Percentiles rank a stretch among this genome's conserved stretches.
Conservation (phyloP, 306 rosid genomes). For the Fragaria vesca region DNA sequence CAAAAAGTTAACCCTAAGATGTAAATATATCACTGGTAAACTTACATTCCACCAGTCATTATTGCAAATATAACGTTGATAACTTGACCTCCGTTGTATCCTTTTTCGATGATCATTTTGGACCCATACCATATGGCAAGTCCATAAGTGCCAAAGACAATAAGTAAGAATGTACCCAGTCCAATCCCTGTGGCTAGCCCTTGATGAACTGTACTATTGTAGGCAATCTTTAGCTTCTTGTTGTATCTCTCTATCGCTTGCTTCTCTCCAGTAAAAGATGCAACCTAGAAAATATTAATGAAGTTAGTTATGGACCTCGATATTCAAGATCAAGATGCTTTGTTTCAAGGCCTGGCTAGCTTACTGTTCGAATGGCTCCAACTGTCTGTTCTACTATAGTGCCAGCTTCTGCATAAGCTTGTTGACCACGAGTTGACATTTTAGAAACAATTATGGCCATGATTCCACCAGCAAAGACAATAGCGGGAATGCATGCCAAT, state of each 20-base stretch:
- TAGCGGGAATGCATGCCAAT: conserved; percentile 57
- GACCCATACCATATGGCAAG: conserved; percentile 94
- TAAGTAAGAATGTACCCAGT: conserved; percentile 40
- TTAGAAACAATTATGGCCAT: conserved; percentile 40
- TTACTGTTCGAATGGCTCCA: conserved; percentile 86
- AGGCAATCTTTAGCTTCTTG: conserved; percentile 55
- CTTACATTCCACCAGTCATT: conserved; percentile 90
- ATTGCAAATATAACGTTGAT: conserved; percentile 59
- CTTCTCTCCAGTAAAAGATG: conserved; percentile 86
- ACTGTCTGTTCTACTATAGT: conserved; percentile 80
- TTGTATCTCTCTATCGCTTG: conserved; percentile 68
- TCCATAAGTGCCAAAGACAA: conserved; percentile 62
- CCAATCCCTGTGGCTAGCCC: conserved; percentile 70
- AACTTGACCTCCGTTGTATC: conserved; percentile 73
- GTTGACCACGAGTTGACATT: conserved; percentile 78
- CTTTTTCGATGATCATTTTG: conserved; percentile 56
- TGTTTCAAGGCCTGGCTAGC: background rate
- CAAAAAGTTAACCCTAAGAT: background rate
- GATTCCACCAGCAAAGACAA: conserved; percentile 48
- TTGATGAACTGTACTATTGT: conserved; percentile 48
- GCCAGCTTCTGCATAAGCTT: conserved; percentile 88
- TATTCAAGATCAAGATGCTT: too few relatives aligned
- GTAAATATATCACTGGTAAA: background rate
- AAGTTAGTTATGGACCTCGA: too few relatives aligned
- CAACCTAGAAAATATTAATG: conserved; percentile 49